phyloP scores from a whole-genome alignment of 495 filamentous ascomycete species.

The Hypoxylon perforatum region DNA sequence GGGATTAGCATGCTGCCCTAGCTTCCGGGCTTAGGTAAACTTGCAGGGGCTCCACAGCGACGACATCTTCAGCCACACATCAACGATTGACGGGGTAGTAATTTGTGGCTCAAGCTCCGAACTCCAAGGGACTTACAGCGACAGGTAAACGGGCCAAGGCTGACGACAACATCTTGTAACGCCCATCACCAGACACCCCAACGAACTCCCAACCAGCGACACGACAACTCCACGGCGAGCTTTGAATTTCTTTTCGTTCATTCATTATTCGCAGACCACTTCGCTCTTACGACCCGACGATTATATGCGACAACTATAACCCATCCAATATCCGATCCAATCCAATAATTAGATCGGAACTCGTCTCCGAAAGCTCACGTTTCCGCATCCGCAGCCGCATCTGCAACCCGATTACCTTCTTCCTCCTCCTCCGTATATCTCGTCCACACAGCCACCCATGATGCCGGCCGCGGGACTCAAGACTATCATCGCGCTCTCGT shows the following conservation, averaged over 20 bases:
- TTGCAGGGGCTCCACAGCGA: background rate
- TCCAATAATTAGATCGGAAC: background rate
- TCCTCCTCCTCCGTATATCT: background rate
- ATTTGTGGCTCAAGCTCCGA: slow-evolving; percentile 48
- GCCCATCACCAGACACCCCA: slow-evolving; percentile 22
- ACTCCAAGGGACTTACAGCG: slow-evolving; percentile 16
- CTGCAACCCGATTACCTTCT: too few relatives aligned
- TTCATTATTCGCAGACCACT: background rate
- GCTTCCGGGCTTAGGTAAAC: slow-evolving; percentile 28
- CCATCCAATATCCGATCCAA: too few relatives aligned
- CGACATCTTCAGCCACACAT: slow-evolving; percentile 21
- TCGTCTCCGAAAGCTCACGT: background rate
- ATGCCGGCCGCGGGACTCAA: slow-evolving; percentile 91
- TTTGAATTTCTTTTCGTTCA: slow-evolving; percentile 7
- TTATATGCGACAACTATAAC: too few relatives aligned
- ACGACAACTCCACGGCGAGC: slow-evolving; percentile 1
- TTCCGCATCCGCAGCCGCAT: slow-evolving; percentile 6
- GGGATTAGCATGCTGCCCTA: slow-evolving; percentile 36
- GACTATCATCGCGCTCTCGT: slow-evolving; percentile 98
- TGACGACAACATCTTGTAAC: slow-evolving; percentile 47
- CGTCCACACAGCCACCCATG: slow-evolving; percentile 44
- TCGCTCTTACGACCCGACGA: background rate
- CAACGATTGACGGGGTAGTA: slow-evolving; percentile 14
- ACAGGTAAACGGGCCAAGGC: slow-evolving; percentile 43
- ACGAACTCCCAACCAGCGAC: slow-evolving; percentile 13